Percentiles rank a stretch among this genome's conserved stretches.
Conservation (phyloP, 2,329 filamentous ascomycete genomes). For the Colletotrichum sansevieriae region DNA sequence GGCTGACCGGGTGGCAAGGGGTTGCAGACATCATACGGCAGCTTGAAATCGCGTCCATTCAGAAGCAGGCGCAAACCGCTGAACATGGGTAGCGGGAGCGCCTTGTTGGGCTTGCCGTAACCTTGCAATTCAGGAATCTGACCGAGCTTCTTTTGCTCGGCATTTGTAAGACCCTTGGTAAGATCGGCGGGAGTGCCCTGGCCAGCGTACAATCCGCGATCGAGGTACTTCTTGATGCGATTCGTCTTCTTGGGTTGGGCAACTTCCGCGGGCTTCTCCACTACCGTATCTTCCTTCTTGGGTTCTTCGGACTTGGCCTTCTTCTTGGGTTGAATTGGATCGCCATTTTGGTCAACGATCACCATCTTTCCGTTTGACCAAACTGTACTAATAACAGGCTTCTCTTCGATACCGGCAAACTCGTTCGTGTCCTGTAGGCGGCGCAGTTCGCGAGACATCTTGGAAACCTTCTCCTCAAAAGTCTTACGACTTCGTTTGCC, state of each 20-base stretch:
- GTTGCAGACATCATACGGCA: conserved; percentile 91
- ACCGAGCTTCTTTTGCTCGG: conserved; percentile 66
- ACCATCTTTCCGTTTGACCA: conserved; percentile 77
- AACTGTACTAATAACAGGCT: conserved; percentile 69
- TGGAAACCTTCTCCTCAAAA: conserved; percentile 61
- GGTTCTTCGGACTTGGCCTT: conserved; percentile 44
- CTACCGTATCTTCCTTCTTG: conserved; percentile 43
- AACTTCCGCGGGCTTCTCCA: conserved; percentile 54
- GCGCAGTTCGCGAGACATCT: conserved; percentile 69
- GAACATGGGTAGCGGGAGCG: conserved; percentile 84
- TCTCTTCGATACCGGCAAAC: conserved; percentile 69
- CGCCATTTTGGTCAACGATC: conserved; percentile 57
- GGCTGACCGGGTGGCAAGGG: conserved; percentile 87
- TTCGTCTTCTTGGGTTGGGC: conserved; percentile 54
- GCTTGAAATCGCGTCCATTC: conserved; percentile 82
- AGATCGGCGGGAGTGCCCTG: conserved; percentile 71
- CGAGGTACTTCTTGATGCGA: conserved; percentile 80
- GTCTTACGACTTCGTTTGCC: conserved; percentile 72
- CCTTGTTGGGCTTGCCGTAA: conserved; percentile 64
- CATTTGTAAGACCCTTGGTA: conserved; percentile 59
- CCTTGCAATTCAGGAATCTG: conserved; percentile 61
- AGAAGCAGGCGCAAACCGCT: conserved; percentile 79
- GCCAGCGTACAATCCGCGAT: conserved; percentile 88
- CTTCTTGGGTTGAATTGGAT: conserved; percentile 46
- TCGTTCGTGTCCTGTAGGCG: conserved; percentile 74